Evolutionary conservation across 2,329 filamentous ascomycete species (phyloP).

Genomic region (Fonsecaea pugnacius): DNA sequence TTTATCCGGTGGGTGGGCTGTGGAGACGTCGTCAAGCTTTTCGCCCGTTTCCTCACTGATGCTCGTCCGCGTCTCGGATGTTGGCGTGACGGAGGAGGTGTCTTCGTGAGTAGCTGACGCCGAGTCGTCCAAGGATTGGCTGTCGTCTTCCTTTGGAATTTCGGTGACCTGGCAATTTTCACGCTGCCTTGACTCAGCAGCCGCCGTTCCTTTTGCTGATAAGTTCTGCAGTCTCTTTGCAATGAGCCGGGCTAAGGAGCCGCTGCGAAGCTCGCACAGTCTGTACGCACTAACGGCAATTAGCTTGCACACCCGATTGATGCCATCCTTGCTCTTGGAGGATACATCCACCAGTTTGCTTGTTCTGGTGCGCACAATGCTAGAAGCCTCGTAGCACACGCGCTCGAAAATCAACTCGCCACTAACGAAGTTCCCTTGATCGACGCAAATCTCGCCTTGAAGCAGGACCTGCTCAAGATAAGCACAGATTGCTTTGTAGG

Average conservation of each 20-base stretch:
- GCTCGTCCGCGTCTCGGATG: neutral
- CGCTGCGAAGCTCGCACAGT: constrained; percentile 34
- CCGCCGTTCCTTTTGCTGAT: neutral
- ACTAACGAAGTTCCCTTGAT: constrained; percentile 20
- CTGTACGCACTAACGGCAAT: constrained; percentile 33
- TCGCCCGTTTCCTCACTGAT: neutral
- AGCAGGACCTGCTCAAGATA: constrained; percentile 29
- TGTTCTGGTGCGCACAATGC: constrained; percentile 32
- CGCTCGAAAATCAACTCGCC: constrained; percentile 30
- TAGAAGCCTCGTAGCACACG: constrained; percentile 31
- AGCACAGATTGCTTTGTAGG: constrained; percentile 30
- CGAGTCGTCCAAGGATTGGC: constrained; percentile 3
- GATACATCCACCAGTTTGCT: constrained; percentile 32
- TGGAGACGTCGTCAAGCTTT: neutral
- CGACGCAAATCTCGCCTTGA: constrained; percentile 28
- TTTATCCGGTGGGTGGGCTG: neutral
- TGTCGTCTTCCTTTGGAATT: neutral
- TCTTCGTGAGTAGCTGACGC: constrained; percentile 7
- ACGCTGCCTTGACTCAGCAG: neutral
- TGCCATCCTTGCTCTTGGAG: constrained; percentile 27
- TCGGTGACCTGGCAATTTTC: neutral
- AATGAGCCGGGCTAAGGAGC: constrained; percentile 18
- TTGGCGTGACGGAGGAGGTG: neutral
- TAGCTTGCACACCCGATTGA: constrained; percentile 34
- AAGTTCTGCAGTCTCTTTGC: constrained; percentile 6